Evolutionary conservation across 768 basidiomycete species (phyloP), one percentile per base, ranked within the genome.

Genomic region (Thelephora aurantiotincta): DNA sequence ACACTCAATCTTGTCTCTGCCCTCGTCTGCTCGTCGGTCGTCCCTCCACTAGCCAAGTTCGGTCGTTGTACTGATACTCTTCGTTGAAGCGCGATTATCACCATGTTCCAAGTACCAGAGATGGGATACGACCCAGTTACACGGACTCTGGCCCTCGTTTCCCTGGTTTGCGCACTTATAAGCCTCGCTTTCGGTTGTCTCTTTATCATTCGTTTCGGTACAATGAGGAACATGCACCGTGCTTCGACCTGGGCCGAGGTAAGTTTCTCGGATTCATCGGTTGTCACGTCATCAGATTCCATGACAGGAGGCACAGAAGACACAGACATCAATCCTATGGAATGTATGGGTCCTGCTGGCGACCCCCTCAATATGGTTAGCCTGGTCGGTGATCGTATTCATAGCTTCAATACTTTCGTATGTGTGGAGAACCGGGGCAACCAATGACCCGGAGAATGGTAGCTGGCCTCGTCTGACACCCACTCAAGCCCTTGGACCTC

Each of bases 211-310:
- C 66, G 80, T 22, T 86, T 86, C 50, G 73, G 74, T 12, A 76
- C 72, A 1, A 86, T 87, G 83, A 69, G 73, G 37, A 80, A 70
- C 51, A 81, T 83, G 76, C 68, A 75, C 54, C 74, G 75, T 49
- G 83, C 83, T 1, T 75, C 77, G 6, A 70, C 72, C 48, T 87
- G 82, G 80, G 80, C 82, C 11, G 77, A 83, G 63, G 82, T 80
- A 55, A 12, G 44, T 41, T 3, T 30, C 35, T 30, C 9, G 38
- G 34, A 1, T 1, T 9, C 43, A 35, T 18, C 14, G 37, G 11
- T 1, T 18, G 9, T 18, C 26, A n/a, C n/a, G 48, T 33, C 30
- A 13, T 11, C 36, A 3, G 16, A 22, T 49, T 43, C 37, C 46
- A 19, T 46, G 26, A 19, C 51, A 82, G 79, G 80, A 85, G 57